phyloP scores from a whole-genome alignment of 23 red algal species.

The Agarophyton chilense region DNA sequence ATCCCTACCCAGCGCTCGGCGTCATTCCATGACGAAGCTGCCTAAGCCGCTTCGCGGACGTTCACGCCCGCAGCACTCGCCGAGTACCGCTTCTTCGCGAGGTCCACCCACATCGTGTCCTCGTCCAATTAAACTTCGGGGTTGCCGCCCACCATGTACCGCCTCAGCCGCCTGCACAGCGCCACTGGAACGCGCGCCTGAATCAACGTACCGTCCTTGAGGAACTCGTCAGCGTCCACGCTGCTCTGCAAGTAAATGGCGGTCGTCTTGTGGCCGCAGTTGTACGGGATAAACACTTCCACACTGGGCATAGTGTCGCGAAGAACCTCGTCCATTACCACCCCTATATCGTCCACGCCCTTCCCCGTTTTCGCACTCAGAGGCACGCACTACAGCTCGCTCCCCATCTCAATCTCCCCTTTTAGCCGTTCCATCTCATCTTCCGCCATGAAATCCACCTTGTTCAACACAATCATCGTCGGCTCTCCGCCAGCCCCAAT shows the following conservation, averaged over 20 bases:
- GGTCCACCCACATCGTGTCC: slow-evolving; percentile 52
- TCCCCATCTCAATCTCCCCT: neutral
- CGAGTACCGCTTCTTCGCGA: slow-evolving; percentile 61
- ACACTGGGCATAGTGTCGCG: slow-evolving; percentile 61
- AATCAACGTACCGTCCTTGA: slow-evolving; percentile 74
- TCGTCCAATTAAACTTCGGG: neutral
- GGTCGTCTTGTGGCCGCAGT: slow-evolving; percentile 60
- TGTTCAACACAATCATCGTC: slow-evolving; percentile 85
- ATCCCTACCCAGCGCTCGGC: no score
- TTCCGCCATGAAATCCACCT: slow-evolving; percentile 80
- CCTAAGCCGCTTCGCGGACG: no score
- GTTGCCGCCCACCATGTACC: slow-evolving; percentile 8
- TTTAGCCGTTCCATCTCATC: neutral
- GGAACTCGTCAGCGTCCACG: slow-evolving; percentile 61
- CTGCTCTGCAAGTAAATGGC: slow-evolving; percentile 74
- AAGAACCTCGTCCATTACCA: slow-evolving; percentile 69
- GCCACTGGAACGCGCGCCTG: slow-evolving; percentile 61
- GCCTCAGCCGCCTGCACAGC: slow-evolving; percentile 42
- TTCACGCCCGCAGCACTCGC: no score
- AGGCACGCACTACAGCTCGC: slow-evolving; percentile 11
- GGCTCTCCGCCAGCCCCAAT: slow-evolving; percentile 78
- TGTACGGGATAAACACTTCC: slow-evolving; percentile 84
- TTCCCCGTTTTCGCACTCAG: slow-evolving; percentile 76
- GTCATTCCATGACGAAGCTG: no score
- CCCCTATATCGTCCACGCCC: slow-evolving; percentile 70